Evolutionary conservation across 2,329 filamentous ascomycete species (phyloP), one percentile per base, ranked within the genome.

Genomic region (Zalaria sp.): DNA sequence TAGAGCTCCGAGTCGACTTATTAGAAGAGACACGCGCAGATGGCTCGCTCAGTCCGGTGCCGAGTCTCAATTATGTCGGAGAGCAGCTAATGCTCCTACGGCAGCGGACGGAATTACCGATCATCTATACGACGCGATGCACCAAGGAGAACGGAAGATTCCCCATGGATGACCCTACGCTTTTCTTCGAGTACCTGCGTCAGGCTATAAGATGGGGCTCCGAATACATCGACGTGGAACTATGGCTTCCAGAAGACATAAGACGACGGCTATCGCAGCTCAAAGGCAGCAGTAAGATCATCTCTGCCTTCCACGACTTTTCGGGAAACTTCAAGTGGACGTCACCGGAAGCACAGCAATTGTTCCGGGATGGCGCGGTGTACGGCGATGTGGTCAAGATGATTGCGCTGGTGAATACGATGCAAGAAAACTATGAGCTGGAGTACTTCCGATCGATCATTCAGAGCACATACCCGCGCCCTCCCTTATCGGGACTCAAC

Each of bases 261-360:
- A 71, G 85, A 47, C 69, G 69, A 47, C 71, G 67, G 45, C 62
- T 93, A 6, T 81, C 77, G 41, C 74, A 81, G 50, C 71, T 75
- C 41, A 80, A 81, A 49, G 84, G 84, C 2, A 83, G 78, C 60
- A 89, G 81, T 53, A 81, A 80, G 49, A 86, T 93, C 60, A 87
- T 93, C 67, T 89, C 84, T n/a, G 85, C 86, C 8, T 91, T 89
- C 54, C 86, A 93, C 58, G 85, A 91, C 63, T 89, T 89, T 54
- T 87, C 83, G 0, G 83, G 84, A 2, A 79, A 69, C 1, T 89
- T 89, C 69, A 83, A 80, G 53, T 93, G 85, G 85, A 81, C 81
- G 1, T 84, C 83, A 0, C 63, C 73, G 5, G 73, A 82, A 49
- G 84, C 84, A 1, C 75, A 83, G 53, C 66, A 73, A 7, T 71